Base-by-base conservation (phyloP, 1,284 basidiomycete genomes). In the Ceratobasidium sp. region DNA sequence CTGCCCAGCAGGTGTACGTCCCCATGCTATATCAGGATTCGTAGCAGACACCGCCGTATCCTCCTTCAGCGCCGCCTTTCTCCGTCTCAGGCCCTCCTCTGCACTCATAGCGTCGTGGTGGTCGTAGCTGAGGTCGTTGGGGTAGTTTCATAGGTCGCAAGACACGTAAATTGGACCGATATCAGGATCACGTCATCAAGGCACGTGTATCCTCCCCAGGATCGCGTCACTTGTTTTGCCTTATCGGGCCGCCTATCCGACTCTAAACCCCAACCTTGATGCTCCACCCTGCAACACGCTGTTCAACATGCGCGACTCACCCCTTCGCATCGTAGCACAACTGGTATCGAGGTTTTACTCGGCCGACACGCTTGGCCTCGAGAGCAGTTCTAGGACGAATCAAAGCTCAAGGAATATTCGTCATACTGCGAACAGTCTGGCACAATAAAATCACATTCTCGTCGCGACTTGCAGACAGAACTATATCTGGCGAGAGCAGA, bases 1-100 rank as follows among this genome's bases (percentile, higher is more conserved):
- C 9, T 54, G 48, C 10, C 73, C 73, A 15, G 61, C 50, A 3
- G 73, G 73, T 12, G 73, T 75, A 17, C 73, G 73, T 13, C 73
- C 73, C 73, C 73, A 75, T 4, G 40, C 61, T 5, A 38, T 75
- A 12, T 75, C 73, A 13, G 62, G 48, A 48, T 5, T 54, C 23
- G 71, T 23, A 64, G 46, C 2, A 12, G 61, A 26, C 4, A 33
- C 48, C 9, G 40, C 26, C 12, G 26, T 12, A 50, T 26, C 38
- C 9, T 26, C 61, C 73, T 75, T 75, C 10, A n/a, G 48, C 28
- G 73, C 5, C 13, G 61, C 4, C 40, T 75, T 75, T 0, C 73
- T 62, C 38, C 50, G 26, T 20, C 52, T 52, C 33, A 75, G 28
- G 1, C 73, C 73, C 42, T 62, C 33, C 3, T 50, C 17, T 5